A percentile compares a stretch with the other conserved stretches of the same genome.
Evolutionary conservation across 176 grass and related monocot genomes (phyloP).

Genomic region (Triticum urartu): DNA sequence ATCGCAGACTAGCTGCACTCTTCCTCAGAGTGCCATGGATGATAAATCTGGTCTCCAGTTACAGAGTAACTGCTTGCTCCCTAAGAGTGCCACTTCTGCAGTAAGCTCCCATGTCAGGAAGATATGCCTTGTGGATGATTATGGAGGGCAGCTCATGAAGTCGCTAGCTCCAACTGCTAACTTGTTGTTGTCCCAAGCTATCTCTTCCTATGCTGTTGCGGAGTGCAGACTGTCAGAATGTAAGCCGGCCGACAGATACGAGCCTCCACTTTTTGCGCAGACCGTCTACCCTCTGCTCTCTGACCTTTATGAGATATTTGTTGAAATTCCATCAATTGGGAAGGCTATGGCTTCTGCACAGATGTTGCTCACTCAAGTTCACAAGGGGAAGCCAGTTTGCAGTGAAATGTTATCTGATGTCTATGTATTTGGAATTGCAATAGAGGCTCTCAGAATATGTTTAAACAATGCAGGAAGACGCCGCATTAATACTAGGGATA

Average conservation of each 20-base stretch:
- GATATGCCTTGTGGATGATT: conserved; percentile 46
- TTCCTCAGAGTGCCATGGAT: conserved; percentile 27
- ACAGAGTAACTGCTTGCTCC: conserved; percentile 51
- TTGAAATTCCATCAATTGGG: conserved; percentile 65
- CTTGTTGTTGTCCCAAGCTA: conserved; percentile 42
- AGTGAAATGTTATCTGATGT: conserved; percentile 64
- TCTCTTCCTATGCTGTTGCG: conserved; percentile 15
- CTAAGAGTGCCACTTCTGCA: conserved; percentile 38
- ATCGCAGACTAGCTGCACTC: conserved; percentile 40
- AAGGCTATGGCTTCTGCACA: conserved; percentile 79
- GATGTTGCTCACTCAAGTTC: conserved; percentile 65
- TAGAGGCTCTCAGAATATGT: conserved; percentile 82
- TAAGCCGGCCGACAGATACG: conserved; percentile 35
- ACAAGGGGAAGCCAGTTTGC: conserved; percentile 62
- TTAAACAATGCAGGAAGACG: conserved; percentile 63
- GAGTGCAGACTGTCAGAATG: conserved; percentile 42
- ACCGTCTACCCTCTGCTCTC: conserved; percentile 78
- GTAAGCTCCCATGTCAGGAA: conserved; percentile 47
- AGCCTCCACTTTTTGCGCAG: conserved; percentile 72
- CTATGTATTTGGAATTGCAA: conserved; percentile 78
- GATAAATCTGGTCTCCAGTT: conserved; percentile 40
- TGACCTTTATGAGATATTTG: conserved; percentile 80
- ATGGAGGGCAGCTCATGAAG: conserved; percentile 57
- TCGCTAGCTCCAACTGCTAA: conserved; percentile 52
- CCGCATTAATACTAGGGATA: conserved; percentile 33